Conservation (phyloP, 192 early-diverging fungal genomes). For the Globomyces pollinis-pini region DNA sequence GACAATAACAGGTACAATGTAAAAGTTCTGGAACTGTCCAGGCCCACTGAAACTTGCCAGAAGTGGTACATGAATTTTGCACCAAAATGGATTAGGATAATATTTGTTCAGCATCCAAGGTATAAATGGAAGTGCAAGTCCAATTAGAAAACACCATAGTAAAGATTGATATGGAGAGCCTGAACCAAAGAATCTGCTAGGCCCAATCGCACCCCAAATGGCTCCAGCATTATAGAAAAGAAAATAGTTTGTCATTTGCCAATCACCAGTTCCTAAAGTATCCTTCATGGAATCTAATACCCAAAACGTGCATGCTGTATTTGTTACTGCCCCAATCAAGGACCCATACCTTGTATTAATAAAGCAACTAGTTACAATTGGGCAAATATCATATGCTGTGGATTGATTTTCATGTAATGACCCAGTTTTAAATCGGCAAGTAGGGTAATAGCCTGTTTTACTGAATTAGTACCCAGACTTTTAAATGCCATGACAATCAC, state of each 20-base stretch:
- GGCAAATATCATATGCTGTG: constrained; percentile 52
- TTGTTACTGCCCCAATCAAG: constrained; percentile 52
- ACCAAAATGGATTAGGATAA: constrained; percentile 2
- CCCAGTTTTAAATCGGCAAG: constrained; percentile 48
- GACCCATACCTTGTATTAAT: too few species aligned
- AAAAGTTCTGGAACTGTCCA: constrained; percentile 1
- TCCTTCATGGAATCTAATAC: constrained; percentile 40
- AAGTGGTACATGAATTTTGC: constrained; percentile 10
- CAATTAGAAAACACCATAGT: constrained; percentile 12
- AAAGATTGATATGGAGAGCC: constrained; percentile 3
- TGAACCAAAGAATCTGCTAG: constrained; percentile 10
- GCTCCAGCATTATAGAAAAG: constrained; percentile 21
- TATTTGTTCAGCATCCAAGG: constrained; percentile 7
- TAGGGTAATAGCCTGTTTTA: constrained; percentile 54
- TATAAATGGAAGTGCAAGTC: constrained; percentile 14
- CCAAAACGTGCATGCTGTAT: constrained; percentile 19
- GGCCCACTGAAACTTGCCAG: constrained; percentile 2
- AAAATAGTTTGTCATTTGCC: constrained; percentile 6
- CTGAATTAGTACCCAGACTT: constrained; percentile 49
- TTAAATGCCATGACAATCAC: constrained; percentile 61
- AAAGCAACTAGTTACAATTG: too few species aligned
- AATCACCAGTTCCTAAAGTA: neutral
- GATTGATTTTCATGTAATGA: constrained; percentile 64
- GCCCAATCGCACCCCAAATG: constrained; percentile 28
- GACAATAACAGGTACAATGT: constrained; percentile 10